Evolutionary conservation across 2,329 filamentous ascomycete species (phyloP).

Genomic region (Claviceps africana): DNA sequence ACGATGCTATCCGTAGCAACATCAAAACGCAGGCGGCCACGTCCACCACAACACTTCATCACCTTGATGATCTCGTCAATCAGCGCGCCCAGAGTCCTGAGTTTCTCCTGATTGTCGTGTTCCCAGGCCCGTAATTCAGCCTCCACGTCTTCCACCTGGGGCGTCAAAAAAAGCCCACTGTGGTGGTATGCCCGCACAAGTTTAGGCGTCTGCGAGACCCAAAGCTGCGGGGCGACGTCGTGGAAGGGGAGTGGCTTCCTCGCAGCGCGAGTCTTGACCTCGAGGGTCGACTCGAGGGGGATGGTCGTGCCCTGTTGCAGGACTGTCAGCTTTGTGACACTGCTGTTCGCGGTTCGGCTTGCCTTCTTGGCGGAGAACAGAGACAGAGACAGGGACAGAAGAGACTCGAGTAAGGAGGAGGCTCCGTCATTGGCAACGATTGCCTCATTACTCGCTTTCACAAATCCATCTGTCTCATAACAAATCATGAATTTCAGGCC

Average conservation of each 20-base stretch:
- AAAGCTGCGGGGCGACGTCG: constrained; percentile 27
- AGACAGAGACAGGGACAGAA: constrained; percentile 15
- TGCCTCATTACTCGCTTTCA: constrained; percentile 4
- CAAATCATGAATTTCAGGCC: constrained; percentile 26
- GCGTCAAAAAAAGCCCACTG: constrained; percentile 19
- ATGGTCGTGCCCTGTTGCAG: constrained; percentile 17
- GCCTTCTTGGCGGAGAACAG: constrained; percentile 8
- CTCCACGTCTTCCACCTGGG: constrained; percentile 19
- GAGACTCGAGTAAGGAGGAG: constrained; percentile 12
- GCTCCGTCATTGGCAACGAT: constrained; percentile 7
- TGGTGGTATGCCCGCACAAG: constrained; percentile 31
- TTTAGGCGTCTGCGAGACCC: constrained; percentile 31
- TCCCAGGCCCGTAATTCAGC: constrained; percentile 22
- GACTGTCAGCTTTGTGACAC: constrained; percentile 17
- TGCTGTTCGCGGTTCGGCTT: neutral
- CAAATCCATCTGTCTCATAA: constrained; percentile 29
- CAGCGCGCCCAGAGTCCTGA: constrained; percentile 19
- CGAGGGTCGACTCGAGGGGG: constrained; percentile 23
- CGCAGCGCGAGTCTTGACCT: constrained; percentile 30
- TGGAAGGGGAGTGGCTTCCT: constrained; percentile 19
- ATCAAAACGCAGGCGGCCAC: neutral
- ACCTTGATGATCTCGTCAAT: constrained; percentile 10
- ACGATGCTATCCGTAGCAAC: neutral
- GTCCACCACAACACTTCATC: neutral
- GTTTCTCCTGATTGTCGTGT: constrained; percentile 14